phyloP scores from a whole-genome alignment of 768 basidiomycete genomes.

The Calocybe cyanea region DNA sequence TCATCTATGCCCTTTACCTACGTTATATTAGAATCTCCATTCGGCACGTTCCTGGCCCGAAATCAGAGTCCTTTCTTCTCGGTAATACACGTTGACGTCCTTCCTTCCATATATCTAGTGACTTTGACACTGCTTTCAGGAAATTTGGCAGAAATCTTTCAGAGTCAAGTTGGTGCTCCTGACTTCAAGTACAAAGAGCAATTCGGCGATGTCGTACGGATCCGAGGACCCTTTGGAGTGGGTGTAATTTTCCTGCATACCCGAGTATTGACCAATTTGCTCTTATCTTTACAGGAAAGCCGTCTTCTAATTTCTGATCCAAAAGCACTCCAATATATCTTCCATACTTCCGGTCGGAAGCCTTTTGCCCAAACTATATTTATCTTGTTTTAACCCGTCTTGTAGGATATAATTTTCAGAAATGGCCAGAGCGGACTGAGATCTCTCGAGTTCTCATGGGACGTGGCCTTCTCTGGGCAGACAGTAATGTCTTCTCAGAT shows the following conservation, averaged over 20 bases:
- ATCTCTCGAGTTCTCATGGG: conserved; percentile 49
- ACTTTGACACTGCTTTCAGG: conserved; percentile 26
- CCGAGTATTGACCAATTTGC: conserved; percentile 1
- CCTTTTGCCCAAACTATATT: neutral
- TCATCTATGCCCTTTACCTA: conserved; percentile 26
- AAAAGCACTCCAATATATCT: conserved; percentile 55
- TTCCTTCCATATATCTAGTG: neutral
- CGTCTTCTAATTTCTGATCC: conserved; percentile 52
- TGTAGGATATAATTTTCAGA: conserved; percentile 49
- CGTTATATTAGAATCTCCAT: conserved; percentile 36
- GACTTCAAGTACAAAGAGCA: conserved; percentile 50
- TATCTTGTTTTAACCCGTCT: conserved; percentile 3
- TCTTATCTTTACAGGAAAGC: conserved; percentile 36
- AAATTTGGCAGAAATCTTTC: conserved; percentile 45
- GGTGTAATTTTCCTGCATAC: conserved; percentile 9
- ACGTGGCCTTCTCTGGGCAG: conserved; percentile 51
- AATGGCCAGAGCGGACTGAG: conserved; percentile 47
- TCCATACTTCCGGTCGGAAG: conserved; percentile 42
- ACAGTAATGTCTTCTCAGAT: conserved; percentile 29
- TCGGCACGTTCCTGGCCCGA: conserved; percentile 44
- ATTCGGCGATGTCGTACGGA: conserved; percentile 47
- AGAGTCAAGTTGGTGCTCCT: conserved; percentile 45
- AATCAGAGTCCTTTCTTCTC: conserved; percentile 44
- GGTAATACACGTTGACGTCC: conserved; percentile 26
- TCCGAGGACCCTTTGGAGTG: conserved; percentile 51